Percentiles rank a stretch among this genome's conserved stretches.
Evolutionary conservation across 2,329 filamentous ascomycete species (phyloP).

Genomic region (Zalaria obscura): DNA sequence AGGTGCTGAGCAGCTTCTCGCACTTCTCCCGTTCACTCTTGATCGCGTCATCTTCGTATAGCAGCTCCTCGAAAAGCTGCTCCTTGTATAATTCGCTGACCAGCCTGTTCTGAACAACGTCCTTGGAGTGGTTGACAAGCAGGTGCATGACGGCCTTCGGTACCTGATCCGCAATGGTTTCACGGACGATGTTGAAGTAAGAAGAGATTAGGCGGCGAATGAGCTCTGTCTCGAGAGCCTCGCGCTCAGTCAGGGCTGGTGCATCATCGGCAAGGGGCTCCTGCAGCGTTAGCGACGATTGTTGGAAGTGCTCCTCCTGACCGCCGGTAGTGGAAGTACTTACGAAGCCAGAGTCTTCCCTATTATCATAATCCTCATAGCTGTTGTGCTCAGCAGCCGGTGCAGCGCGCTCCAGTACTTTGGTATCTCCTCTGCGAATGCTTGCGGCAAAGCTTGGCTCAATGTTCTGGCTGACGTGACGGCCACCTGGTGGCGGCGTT

Average conservation of each 20-base stretch:
- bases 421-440: constrained; percentile 56
- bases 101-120: constrained; percentile 91
- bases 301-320: constrained; percentile 26
- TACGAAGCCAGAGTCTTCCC: constrained; percentile 43
- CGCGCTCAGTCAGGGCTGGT: constrained; percentile 83
- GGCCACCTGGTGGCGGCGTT: constrained; percentile 22
- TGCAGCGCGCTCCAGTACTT: constrained; percentile 25
- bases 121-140: constrained; percentile 94
- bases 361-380: constrained; percentile 22
- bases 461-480: constrained; percentile 64
- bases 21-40: constrained; percentile 98
- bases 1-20: constrained; percentile 86
- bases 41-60: constrained; percentile 95
- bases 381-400: constrained; percentile 1
- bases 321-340: constrained; percentile 20
- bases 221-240: constrained; percentile 93
- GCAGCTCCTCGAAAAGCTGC: constrained; percentile 72
- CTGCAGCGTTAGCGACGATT: constrained; percentile 4
- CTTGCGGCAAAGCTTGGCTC: constrained; percentile 78
- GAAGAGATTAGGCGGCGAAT: constrained; percentile 93
- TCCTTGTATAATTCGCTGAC: constrained; percentile 95
- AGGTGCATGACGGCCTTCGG: constrained; percentile 99
- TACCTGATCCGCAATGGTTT: constrained; percentile 96
- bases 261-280: constrained; percentile 41
- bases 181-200: constrained; percentile 97